phyloP scores from a whole-genome alignment of 2,329 filamentous ascomycete genomes.

The Chrysosporium queenslandicum region DNA sequence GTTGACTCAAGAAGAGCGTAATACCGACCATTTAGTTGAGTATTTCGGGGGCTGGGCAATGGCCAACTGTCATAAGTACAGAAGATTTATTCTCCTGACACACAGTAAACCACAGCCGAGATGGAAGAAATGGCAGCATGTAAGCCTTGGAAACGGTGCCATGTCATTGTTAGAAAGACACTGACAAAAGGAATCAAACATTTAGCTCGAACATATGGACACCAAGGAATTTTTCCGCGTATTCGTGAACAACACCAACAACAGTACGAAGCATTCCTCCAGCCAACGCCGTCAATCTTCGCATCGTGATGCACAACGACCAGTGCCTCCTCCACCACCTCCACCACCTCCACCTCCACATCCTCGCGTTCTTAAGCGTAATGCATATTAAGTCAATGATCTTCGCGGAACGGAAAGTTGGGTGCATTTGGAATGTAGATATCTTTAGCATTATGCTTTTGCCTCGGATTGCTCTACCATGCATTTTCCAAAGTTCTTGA shows the following conservation, averaged over 20 bases:
- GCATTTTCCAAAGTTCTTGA: too few relatives aligned
- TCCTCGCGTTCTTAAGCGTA: too few relatives aligned
- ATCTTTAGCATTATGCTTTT: too few relatives aligned
- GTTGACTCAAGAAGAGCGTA: slow-evolving; percentile 23
- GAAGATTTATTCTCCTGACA: slow-evolving; percentile 27
- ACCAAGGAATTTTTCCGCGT: background rate
- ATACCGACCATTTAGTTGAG: slow-evolving; percentile 32
- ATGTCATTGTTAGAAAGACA: background rate
- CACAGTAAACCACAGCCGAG: slow-evolving; percentile 18
- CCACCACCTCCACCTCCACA: too few relatives aligned
- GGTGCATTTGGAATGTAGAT: too few relatives aligned
- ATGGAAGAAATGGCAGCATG: slow-evolving; percentile 27
- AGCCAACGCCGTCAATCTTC: background rate
- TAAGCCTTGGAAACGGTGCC: slow-evolving; percentile 12
- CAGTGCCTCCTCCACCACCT: too few relatives aligned
- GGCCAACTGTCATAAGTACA: slow-evolving; percentile 25
- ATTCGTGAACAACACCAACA: background rate
- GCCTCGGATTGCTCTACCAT: too few relatives aligned
- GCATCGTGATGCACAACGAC: background rate
- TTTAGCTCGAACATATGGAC: slow-evolving; percentile 2
- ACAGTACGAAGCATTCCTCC: background rate
- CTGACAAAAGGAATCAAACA: background rate
- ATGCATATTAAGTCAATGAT: too few relatives aligned
- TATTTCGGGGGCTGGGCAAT: slow-evolving; percentile 33
- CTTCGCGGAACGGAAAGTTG: too few relatives aligned